Conservation (phyloP, 2,329 filamentous ascomycete genomes). For the Colletotrichum spinosum region DNA sequence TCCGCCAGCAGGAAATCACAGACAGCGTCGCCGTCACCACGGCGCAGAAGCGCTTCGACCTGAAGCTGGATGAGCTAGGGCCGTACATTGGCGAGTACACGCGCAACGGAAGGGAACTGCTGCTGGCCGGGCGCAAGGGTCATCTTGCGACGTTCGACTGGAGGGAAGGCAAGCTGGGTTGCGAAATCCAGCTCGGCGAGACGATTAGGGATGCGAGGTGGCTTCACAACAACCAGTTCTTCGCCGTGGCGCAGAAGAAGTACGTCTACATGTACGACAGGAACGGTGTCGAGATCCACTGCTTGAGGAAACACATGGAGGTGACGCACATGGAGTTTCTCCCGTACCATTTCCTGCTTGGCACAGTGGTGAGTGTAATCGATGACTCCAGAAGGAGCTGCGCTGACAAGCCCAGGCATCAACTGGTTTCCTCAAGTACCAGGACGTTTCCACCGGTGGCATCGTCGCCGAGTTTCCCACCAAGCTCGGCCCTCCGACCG, state of each 20-base stretch:
- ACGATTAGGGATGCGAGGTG: slow-evolving; percentile 90
- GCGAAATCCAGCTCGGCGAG: slow-evolving; percentile 91
- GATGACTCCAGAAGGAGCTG: background rate
- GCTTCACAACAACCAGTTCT: slow-evolving; percentile 94
- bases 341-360: slow-evolving; percentile 94
- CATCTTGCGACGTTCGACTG: slow-evolving; percentile 98
- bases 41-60: slow-evolving; percentile 91
- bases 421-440: slow-evolving; percentile 89
- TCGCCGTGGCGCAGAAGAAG: slow-evolving; percentile 96
- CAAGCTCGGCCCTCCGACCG: slow-evolving; percentile 83
- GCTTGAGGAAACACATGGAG: slow-evolving; percentile 89
- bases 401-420: slow-evolving; percentile 67
- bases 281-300: slow-evolving; percentile 91
- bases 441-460: slow-evolving; percentile 93
- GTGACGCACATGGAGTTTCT: slow-evolving; percentile 95
- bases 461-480: slow-evolving; percentile 89
- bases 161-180: slow-evolving; percentile 90
- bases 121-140: slow-evolving; percentile 90
- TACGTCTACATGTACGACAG: slow-evolving; percentile 97
- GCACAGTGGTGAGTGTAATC: slow-evolving; percentile 75
- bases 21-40: slow-evolving; percentile 81
- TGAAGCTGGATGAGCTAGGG: slow-evolving; percentile 84
- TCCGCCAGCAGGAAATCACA: slow-evolving; percentile 88
- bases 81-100: slow-evolving; percentile 93
- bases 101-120: slow-evolving; percentile 85